Evolutionary conservation across 2,329 filamentous ascomycete species (phyloP).

Genomic region (Ophiostoma australiae): DNA sequence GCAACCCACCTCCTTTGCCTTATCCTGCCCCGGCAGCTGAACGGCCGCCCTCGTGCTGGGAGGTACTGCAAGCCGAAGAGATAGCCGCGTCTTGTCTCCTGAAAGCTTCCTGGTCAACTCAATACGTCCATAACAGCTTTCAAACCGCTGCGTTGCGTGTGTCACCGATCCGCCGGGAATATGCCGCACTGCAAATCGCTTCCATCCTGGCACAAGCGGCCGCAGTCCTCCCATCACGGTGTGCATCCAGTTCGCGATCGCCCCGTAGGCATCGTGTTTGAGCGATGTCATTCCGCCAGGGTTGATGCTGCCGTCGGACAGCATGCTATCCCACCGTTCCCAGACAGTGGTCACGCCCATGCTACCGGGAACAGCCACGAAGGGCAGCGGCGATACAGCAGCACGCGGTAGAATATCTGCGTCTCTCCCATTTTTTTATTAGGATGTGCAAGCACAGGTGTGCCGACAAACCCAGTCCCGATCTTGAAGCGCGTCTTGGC

Average conservation of each 20-base stretch:
- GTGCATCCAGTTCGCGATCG: conserved; percentile 17
- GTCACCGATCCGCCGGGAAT: not conserved
- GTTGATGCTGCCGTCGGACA: conserved; percentile 37
- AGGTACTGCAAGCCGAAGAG: not conserved
- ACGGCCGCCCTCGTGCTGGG: not conserved
- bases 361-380: conserved; percentile 38
- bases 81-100: not conserved
- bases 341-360: conserved; percentile 40
- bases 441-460: not conserved
- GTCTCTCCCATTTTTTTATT: not conserved
- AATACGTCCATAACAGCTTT: not conserved
- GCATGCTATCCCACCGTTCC: conserved; percentile 41
- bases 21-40: not conserved
- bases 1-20: not conserved
- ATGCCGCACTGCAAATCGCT: not conserved
- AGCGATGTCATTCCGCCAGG: conserved; percentile 40
- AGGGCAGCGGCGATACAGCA: conserved; percentile 33
- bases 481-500: not conserved
- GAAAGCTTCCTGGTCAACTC: not conserved
- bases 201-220: conserved; percentile 14
- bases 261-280: conserved; percentile 27
- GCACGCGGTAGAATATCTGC: not conserved
- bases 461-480: not conserved
- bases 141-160: conserved; percentile 4
- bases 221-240: conserved; percentile 13